Base-by-base conservation (phyloP, 306 rosid genomes). In the Chamaecrista fasciculata region DNA sequence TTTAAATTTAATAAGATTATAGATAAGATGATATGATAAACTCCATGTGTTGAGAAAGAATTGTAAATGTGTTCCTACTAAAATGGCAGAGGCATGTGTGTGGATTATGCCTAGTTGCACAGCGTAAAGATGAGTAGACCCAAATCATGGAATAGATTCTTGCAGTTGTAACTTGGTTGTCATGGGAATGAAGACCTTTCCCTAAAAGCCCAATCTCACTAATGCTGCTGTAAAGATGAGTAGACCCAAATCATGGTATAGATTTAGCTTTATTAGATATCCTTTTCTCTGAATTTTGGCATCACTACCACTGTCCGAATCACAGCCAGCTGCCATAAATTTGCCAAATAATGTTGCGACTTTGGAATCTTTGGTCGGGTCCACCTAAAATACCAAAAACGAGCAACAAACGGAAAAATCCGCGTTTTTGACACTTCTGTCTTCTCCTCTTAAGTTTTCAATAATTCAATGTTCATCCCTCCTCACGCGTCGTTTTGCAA, bases 401-500 rank as follows among this genome's bases (percentile, higher is more conserved):
- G 10, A 33, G 76, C 28, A 46, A 60, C 15, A 5, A 6, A 50
- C 8, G 37, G 14, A 33, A 26, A 20, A 48, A 8, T 69, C 83
- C 90, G 83, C 83, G 83, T 85, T 74, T 67, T 56, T 26, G 16
- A 69, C 79, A 79, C 81, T 48, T 40, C 36, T 4, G 7, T 33
- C 4, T 8, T 4, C 2, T 24, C 7, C 5, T 10, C 15, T 11
- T 11, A 53, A 39, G 40, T 28, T 8, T 3, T 33, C 36, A 4
- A 33, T 28, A n/a, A n/a, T n/a, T n/a, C n/a, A n/a, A n/a, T n/a
- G n/a, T n/a, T n/a, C 1, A 20, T 28, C 1, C 48, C 18, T 12
- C 16, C 51, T 5, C 24, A 16, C 14, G 55, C 53, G 53, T 44
- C 6, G 18, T 11, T 4, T 39, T 15, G 20, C 50, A 44, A 44